Evolutionary conservation across 2,329 filamentous ascomycete species (phyloP), one percentile per base, ranked within the genome.

Genomic region (Neopestalotiopsis sp.): DNA sequence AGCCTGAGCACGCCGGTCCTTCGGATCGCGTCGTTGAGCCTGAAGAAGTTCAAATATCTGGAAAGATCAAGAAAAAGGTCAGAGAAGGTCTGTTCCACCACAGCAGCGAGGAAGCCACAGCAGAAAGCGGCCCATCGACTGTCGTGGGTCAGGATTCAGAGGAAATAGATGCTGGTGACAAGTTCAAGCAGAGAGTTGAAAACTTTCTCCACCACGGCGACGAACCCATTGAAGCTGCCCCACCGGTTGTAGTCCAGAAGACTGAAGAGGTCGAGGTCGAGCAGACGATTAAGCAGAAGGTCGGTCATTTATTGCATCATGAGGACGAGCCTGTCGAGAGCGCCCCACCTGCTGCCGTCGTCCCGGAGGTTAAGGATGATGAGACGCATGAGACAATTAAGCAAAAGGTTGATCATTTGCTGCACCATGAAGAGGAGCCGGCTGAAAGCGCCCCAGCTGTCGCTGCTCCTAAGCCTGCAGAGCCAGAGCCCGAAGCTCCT

Each of bases 31-130:
- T 45, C 4, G 67, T 70, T 28, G 71, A 72, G 57, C 72, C 72
- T 1, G 72, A 70, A 42, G 72, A 72, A 40, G 69, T 73, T 38
- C 71, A 69, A n/a, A 65, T 74, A 12, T 69, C 73, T 20, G 66
- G 72, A 1, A 73, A 71, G 68, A 73, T 71, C 64, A 64, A 56
- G 57, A 72, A 69, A 59, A 71, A 63, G 56, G 9, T 60, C 69
- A 40, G 59, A 63, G 69, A 52, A 28, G 40, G 38, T 9, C 34
- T 60, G 3, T 34, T 61, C n/a, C 59, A 30, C n/a, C 28, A 14
- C 9, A 30, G n/a, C n/a, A 30, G n/a, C n/a, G 28, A 61, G 12
- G 59, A 61, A 6, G 59, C 9, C 6, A 10, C n/a, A 20, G 45
- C 45, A 6, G 45, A 52, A 14, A 52, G 17, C n/a, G n/a, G 17